Evolutionary conservation across 352 stramenopile species (phyloP).

Genomic region (Phytophthora nicotianae): DNA sequence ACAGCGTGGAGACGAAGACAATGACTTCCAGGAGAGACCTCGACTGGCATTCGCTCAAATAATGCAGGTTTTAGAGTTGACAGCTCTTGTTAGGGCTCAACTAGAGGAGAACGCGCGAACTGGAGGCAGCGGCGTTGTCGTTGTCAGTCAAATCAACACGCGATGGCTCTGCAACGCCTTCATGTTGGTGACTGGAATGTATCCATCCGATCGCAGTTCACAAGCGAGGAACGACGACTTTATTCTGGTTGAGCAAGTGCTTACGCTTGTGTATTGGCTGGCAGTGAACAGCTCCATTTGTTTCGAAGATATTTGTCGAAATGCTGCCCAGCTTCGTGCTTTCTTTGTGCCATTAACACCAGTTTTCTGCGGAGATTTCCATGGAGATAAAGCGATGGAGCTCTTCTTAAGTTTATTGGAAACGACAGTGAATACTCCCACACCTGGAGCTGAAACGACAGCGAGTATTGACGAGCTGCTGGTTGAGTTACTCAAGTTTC

Average conservation of each 20-base stretch:
- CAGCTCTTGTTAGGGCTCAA: constrained; percentile 21
- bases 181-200: constrained; percentile 22
- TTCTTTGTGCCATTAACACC: constrained; percentile 32
- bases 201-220: not conserved
- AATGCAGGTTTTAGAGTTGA: constrained; percentile 40
- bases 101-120: constrained; percentile 25
- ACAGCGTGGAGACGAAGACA: constrained; percentile 37
- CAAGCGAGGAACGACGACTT: constrained; percentile 7
- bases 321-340: constrained; percentile 26
- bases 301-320: constrained; percentile 38
- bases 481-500: constrained; percentile 38
- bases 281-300: constrained; percentile 21
- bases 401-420: constrained; percentile 42
- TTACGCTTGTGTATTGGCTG: constrained; percentile 44
- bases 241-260: constrained; percentile 34
- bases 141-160: constrained; percentile 28
- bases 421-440: constrained; percentile 32
- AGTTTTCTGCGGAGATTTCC: constrained; percentile 18
- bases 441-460: constrained; percentile 29
- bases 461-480: constrained; percentile 45
- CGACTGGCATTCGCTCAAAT: constrained; percentile 39
- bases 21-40: constrained; percentile 50
- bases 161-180: constrained; percentile 34
- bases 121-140: constrained; percentile 3
- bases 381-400: constrained; percentile 18